Evolutionary conservation across 257 asterid species (phyloP), one percentile per base, ranked within the genome.

Genomic region (Plectranthus barbatus): DNA sequence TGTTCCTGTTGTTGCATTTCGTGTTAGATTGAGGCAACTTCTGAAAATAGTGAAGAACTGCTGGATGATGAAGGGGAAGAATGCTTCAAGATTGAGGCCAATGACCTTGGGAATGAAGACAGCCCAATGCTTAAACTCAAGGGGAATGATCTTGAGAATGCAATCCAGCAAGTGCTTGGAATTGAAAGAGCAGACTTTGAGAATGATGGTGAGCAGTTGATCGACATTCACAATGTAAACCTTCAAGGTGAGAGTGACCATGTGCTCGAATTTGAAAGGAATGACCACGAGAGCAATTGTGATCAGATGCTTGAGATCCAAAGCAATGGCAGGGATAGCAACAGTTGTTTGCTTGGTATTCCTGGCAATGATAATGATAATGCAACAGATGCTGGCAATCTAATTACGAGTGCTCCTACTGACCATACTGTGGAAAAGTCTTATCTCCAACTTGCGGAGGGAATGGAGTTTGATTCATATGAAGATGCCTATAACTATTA

Each of bases 381-480:
- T 62, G 71, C 67, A 64, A 62, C 47, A 49, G 80, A 76, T 66
- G 64, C 60, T 50, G 67, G 56, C 58, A 66, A 15, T 36, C 70
- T 59, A 17, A 68, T 47, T 9, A 54, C 69, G 40, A 69, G 59
- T 58, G 60, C 58, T 46, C 80, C 70, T 64, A 54, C 46, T 53
- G 81, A 73, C 58, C 74, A 60, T 60, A 52, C 72, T 14, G 74
- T 40, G 21, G 83, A 51, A 19, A 81, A 75, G 73, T 61, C 78
- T 69, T 72, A 72, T 67, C 66, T 62, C 62, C 69, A 82, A 6
- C 97, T 94, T 42, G 81, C 74, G 1, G 76, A 81, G 40, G 95
- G 94, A 37, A 90, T 90, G 97, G 95, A 84, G 84, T 90, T 90
- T 71, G 94, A 90, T 36, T 81, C 94, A 13, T 90, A 90, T 31